These are phyloP conservation scores for Basipetospora chlamydospora DNA, from an alignment of 2,329 filamentous ascomycete genomes.

Conservation along the genomic window DNA sequence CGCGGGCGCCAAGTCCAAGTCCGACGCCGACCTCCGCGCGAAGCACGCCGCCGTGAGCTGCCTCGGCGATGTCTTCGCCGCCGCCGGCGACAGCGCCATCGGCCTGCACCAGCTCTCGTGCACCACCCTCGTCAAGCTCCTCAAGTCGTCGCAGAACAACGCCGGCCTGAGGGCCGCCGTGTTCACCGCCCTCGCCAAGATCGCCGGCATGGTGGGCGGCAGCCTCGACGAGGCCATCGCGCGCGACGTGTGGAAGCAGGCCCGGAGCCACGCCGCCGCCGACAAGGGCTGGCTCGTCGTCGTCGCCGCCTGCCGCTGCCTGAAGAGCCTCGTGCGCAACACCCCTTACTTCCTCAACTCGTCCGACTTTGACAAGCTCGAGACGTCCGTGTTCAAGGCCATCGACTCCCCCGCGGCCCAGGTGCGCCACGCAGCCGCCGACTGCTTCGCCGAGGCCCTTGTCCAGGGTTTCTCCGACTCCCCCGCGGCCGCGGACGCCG, in stretches of 20 bases:
- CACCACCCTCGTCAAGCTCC: constrained; percentile 56
- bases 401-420: constrained; percentile 63
- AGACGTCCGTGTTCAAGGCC: constrained; percentile 68
- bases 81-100: constrained; percentile 88
- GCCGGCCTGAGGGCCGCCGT: constrained; percentile 69
- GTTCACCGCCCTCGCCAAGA: constrained; percentile 60
- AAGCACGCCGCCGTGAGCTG: constrained; percentile 83
- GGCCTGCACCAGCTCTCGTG: constrained; percentile 64
- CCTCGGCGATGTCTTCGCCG: constrained; percentile 75
- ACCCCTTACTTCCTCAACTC: constrained; percentile 79
- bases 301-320: constrained; percentile 61
- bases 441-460: constrained; percentile 69
- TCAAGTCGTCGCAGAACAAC: constrained; percentile 68
- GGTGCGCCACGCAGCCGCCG: constrained; percentile 74
- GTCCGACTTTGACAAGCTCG: constrained; percentile 80
- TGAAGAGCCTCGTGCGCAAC: constrained; percentile 56
- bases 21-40: constrained; percentile 59
- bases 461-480: constrained; percentile 49
- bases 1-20: constrained; percentile 56
- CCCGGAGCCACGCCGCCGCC: constrained; percentile 55
- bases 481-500: constrained; percentile 18
- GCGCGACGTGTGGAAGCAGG: constrained; percentile 90
- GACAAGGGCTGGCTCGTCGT: constrained; percentile 80
- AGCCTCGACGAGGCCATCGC: constrained; percentile 73
- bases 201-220: constrained; percentile 57